phyloP scores from a whole-genome alignment of 106 monocot genomes.

The Apostasia ramifera region DNA sequence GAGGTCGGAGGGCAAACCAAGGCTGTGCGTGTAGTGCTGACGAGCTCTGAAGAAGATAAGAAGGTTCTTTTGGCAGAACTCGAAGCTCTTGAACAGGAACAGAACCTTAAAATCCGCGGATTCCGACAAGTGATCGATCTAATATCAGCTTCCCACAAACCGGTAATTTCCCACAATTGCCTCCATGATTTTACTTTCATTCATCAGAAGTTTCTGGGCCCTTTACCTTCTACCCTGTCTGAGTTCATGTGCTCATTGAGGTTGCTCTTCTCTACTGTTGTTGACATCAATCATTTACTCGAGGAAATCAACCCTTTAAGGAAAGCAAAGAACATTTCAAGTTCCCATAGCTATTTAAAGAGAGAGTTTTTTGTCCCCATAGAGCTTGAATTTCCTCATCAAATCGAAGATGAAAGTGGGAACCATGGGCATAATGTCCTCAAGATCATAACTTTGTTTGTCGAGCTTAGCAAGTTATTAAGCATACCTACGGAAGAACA shows the following conservation, averaged over 20 bases:
- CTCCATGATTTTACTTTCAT: slow-evolving; percentile 72
- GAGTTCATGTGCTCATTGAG: slow-evolving; percentile 87
- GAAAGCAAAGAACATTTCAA: slow-evolving; percentile 58
- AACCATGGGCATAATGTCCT: slow-evolving; percentile 60
- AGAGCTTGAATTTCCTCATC: slow-evolving; percentile 54
- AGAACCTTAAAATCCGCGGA: slow-evolving; percentile 62
- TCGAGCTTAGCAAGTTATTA: slow-evolving; percentile 23
- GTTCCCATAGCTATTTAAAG: slow-evolving; percentile 55
- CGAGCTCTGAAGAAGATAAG: slow-evolving; percentile 75
- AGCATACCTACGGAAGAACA: slow-evolving; percentile 20
- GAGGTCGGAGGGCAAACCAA: slow-evolving; percentile 37
- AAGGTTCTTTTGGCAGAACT: slow-evolving; percentile 71
- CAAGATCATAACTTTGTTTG: slow-evolving; percentile 52
- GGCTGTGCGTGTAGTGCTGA: slow-evolving; percentile 57
- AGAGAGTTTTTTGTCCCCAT: slow-evolving; percentile 59
- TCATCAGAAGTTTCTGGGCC: slow-evolving; percentile 77
- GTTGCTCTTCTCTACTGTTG: slow-evolving; percentile 53
- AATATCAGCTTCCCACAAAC: slow-evolving; percentile 72
- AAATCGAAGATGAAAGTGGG: slow-evolving; percentile 27
- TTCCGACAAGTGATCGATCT: slow-evolving; percentile 87
- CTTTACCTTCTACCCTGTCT: slow-evolving; percentile 46
- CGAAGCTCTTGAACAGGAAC: slow-evolving; percentile 55
- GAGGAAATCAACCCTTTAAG: slow-evolving; percentile 63
- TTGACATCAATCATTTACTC: slow-evolving; percentile 75
- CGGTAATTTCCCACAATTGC: slow-evolving; percentile 64